Base-by-base conservation (phyloP, 495 filamentous ascomycete genomes). In the Annulohypoxylon maeteangense region DNA sequence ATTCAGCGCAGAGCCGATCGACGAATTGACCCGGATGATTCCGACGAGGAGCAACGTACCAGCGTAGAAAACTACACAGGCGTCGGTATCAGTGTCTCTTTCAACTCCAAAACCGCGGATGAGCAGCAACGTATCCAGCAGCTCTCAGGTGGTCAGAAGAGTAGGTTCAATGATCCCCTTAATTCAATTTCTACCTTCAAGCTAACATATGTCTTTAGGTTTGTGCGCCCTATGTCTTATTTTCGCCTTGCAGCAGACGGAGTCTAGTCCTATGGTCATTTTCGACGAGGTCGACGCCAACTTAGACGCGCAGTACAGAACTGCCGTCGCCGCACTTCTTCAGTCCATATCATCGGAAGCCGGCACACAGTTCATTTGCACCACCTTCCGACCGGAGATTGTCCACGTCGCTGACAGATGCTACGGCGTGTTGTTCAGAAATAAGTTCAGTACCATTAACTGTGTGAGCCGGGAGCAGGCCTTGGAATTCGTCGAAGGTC, bases 281-380 rank as follows among this genome's bases (percentile, higher is more conserved):
- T 99, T 99, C 69, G 95, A 99, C 78, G 95, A 99, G 82, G 97
- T 99, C 75, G 95, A 99, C 78, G 95, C 95, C 76, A 98, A 98
- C 78, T 87, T 99, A 20, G 95, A 99, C 80, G 94, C 94, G 7
- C 95, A 98, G 81, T 99, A 99, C 83, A 89, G 95, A 38, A 97
- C 94, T 3, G 94, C 95, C 0, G 94, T 97, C 22, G 95, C 95
- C 4, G 85, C 91, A 67, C 92, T 98, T 85, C 85, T 99, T 16
- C 82, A 92, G 72, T 89, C 89, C 42, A 92, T 95, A 70, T 92
- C 92, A 8, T 76, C 79, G 51, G 83, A 84, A 67, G 84, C 85
- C 44, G 79, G 81, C 60, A 83, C 81, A 22, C 91, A 94, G 71
- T 93, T 94, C 76, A 94, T 94, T 78, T 87, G 85, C 83, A 99